phyloP scores from a whole-genome alignment of 495 filamentous ascomycete genomes.

The Penicillium canescens region DNA sequence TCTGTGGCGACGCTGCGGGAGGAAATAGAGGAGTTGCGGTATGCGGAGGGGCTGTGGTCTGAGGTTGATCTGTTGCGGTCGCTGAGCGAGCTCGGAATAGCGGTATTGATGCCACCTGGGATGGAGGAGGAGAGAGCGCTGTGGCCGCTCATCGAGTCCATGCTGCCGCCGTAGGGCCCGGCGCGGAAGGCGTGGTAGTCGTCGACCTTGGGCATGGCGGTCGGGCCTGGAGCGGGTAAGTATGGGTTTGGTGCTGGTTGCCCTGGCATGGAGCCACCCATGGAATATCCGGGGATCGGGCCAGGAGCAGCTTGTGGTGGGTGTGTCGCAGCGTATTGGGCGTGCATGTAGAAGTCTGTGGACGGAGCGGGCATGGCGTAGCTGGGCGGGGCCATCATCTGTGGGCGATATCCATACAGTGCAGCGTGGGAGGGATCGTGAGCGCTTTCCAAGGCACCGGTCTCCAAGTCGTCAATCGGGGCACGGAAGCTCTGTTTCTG shows the following conservation, averaged over 20 bases:
- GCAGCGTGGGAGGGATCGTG: constrained; percentile 40
- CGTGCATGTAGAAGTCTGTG: constrained; percentile 42
- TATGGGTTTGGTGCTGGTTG: constrained; percentile 42
- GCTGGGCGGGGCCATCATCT: constrained; percentile 37
- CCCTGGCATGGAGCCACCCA: constrained; percentile 32
- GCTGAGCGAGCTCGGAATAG: constrained; percentile 32
- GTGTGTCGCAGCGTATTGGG: constrained; percentile 38
- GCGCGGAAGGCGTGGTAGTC: constrained; percentile 42
- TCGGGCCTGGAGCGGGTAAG: constrained; percentile 33
- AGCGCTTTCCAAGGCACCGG: constrained; percentile 37
- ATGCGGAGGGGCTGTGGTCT: constrained; percentile 42
- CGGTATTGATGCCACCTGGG: constrained; percentile 30
- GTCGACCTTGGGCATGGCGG: constrained; percentile 35
- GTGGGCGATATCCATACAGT: constrained; percentile 43
- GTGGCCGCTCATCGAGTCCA: constrained; percentile 35
- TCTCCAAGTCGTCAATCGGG: constrained; percentile 62
- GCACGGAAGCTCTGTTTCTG: constrained; percentile 70
- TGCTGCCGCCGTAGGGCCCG: constrained; percentile 35
- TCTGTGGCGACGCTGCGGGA: constrained; percentile 44
- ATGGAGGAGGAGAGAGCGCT: constrained; percentile 39
- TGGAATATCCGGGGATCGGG: constrained; percentile 38
- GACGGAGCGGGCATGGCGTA: constrained; percentile 39
- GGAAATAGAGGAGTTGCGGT: constrained; percentile 46
- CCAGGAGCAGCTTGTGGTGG: constrained; percentile 27
- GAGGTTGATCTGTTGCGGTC: constrained; percentile 45